These are phyloP conservation scores for Suillus hirtellus DNA, from an alignment of 768 basidiomycete genomes.

Conservation along the genomic window DNA sequence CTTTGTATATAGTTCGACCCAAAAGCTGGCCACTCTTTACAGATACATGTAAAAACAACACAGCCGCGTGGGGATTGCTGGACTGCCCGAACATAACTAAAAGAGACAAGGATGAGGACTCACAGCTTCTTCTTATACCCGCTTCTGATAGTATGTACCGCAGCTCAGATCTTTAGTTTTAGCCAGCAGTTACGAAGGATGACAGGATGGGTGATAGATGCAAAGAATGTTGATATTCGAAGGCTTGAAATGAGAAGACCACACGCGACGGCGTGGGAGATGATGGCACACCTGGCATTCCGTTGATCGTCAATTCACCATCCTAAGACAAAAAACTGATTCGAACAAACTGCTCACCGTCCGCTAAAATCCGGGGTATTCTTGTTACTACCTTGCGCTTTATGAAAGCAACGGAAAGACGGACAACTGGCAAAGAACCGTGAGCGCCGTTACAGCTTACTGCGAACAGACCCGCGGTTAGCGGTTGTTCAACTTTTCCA, in stretches of 20 bases:
- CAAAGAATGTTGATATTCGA: conserved; percentile 19
- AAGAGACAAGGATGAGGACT: conserved; percentile 18
- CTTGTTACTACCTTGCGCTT: not conserved
- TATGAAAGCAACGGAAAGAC: not conserved
- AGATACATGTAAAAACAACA: conserved; percentile 24
- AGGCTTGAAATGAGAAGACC: conserved; percentile 20
- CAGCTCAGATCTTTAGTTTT: conserved; percentile 1
- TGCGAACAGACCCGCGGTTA: not conserved
- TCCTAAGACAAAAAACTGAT: not conserved
- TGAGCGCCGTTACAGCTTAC: not conserved
- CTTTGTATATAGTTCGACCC: conserved; percentile 15
- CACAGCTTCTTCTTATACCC: conserved; percentile 14
- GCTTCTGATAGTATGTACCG: conserved; percentile 3
- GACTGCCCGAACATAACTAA: conserved; percentile 16
- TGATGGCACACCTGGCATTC: conserved; percentile 20
- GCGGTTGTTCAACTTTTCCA: conserved; percentile 24
- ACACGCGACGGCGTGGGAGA: conserved; percentile 30
- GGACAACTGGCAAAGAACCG: not conserved
- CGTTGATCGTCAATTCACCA: conserved; percentile 7
- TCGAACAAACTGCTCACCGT: conserved; percentile 3
- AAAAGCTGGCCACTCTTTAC: conserved; percentile 13
- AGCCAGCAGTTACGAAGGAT: conserved; percentile 5
- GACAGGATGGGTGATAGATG: conserved; percentile 11
- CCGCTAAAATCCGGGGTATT: not conserved
- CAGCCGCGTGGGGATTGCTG: conserved; percentile 22